A percentile compares a stretch with the other conserved stretches of the same genome.
Evolutionary conservation across 768 basidiomycete species (phyloP).

Genomic region (Hygrocybe coccinea): DNA sequence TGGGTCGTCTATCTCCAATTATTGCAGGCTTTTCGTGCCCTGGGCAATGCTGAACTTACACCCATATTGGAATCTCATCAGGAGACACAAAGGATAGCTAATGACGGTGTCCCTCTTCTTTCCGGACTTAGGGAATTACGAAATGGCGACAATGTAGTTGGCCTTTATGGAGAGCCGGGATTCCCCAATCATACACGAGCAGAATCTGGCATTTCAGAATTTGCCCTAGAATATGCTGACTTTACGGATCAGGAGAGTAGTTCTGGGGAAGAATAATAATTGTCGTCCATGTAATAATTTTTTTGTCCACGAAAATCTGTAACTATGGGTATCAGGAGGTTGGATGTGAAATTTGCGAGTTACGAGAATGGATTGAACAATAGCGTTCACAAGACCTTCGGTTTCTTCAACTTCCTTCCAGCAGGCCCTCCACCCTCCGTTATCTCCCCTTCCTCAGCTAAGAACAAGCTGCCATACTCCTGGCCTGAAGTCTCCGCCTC

Average conservation of each 20-base stretch:
- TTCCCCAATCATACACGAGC: no score
- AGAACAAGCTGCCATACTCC: neutral
- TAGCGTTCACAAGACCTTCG: neutral
- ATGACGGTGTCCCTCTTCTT: conserved; percentile 4
- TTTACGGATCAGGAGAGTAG: neutral
- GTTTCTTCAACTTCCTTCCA: neutral
- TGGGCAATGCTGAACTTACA: neutral
- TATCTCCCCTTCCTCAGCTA: neutral
- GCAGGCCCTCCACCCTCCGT: neutral
- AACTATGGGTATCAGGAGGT: no score
- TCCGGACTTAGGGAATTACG: conserved; percentile 11
- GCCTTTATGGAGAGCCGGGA: neutral
- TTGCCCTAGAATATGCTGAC: conserved; percentile 7
- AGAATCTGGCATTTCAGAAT: neutral
- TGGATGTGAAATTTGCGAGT: no score
- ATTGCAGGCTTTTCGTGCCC: conserved; percentile 1
- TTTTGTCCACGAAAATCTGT: no score
- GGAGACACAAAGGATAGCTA: neutral
- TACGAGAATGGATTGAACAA: neutral
- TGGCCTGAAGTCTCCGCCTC: neutral
- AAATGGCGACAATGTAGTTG: conserved; percentile 12
- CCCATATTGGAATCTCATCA: neutral
- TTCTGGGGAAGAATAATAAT: no score
- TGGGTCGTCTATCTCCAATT: conserved; percentile 11
- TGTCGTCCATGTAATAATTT: no score